Evolutionary conservation across 176 grass and related monocot genomes (phyloP).

Genomic region (Eragrostis nindensis): DNA sequence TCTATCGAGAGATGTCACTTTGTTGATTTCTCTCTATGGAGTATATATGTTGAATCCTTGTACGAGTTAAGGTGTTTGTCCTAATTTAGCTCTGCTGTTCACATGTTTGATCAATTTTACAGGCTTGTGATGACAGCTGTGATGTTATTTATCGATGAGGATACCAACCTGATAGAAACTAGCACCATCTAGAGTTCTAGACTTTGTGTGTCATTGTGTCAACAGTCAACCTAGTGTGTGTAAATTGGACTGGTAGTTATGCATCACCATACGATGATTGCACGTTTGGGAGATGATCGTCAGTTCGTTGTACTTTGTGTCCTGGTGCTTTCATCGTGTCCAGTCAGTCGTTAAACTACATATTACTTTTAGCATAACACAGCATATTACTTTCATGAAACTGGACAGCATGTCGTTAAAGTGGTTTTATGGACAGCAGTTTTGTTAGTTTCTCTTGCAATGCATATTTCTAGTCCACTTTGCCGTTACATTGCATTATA

Average conservation of each 20-base stretch:
- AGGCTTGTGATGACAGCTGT: constrained; percentile 92
- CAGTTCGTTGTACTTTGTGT: not conserved
- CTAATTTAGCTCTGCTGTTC: too few relatives aligned
- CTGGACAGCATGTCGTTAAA: not conserved
- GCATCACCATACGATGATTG: not conserved
- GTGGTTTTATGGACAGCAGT: too few relatives aligned
- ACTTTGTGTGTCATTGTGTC: not conserved
- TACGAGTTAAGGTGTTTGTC: too few relatives aligned
- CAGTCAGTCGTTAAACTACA: not conserved
- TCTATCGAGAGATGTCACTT: too few relatives aligned
- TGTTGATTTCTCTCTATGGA: too few relatives aligned
- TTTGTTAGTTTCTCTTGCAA: too few relatives aligned
- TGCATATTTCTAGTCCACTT: too few relatives aligned
- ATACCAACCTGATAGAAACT: constrained; percentile 64
- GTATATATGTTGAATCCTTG: too few relatives aligned
- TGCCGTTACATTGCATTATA: too few relatives aligned
- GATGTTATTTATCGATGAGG: constrained; percentile 79
- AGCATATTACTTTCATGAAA: not conserved
- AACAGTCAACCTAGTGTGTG: not conserved
- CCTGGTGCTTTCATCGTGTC: not conserved
- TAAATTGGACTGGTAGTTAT: constrained; percentile 27
- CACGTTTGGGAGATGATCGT: not conserved
- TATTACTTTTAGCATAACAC: not conserved
- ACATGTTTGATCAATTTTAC: constrained; percentile 37
- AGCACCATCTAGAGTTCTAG: constrained; percentile 56